These are phyloP conservation scores for Irpex sp. DNA, from an alignment of 1,284 basidiomycete species.

Conservation along the genomic window DNA sequence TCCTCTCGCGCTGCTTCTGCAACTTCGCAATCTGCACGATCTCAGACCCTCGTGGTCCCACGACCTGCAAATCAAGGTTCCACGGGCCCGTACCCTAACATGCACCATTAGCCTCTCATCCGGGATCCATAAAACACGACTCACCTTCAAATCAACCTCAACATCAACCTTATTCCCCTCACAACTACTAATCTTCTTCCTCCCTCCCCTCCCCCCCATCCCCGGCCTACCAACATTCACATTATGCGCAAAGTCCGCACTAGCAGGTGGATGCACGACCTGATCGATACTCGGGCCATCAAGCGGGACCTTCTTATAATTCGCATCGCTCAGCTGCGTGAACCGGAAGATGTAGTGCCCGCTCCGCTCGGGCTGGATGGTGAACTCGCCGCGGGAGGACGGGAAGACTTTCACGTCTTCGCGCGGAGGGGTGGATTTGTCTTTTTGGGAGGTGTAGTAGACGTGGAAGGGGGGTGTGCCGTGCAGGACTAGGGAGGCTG, in stretches of 20 bases:
- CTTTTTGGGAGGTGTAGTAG: conserved; percentile 71
- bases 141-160: conserved; percentile 71
- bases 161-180: conserved; percentile 70
- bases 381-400: conserved; percentile 77
- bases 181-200: conserved; percentile 63
- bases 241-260: conserved; percentile 63
- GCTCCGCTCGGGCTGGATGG: conserved; percentile 81
- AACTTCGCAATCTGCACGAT: conserved; percentile 53
- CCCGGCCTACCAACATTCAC: conserved; percentile 15
- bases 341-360: conserved; percentile 90
- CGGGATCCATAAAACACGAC: conserved; percentile 16
- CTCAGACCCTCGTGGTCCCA: conserved; percentile 62
- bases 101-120: neutral
- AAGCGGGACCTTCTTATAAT: conserved; percentile 74
- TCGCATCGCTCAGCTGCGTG: conserved; percentile 73
- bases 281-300: conserved; percentile 75
- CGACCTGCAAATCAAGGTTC: conserved; percentile 76
- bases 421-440: conserved; percentile 50
- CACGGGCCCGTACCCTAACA: conserved; percentile 81
- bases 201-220: conserved; percentile 44
- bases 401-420: conserved; percentile 61
- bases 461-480: conserved; percentile 89
- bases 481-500: conserved; percentile 80
- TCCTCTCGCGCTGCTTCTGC: conserved; percentile 46
- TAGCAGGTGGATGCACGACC: conserved; percentile 83